These are phyloP conservation scores for Rhipidocladum racemiflorum DNA, from an alignment of 176 grass and related monocot species.

Conservation along the genomic window DNA sequence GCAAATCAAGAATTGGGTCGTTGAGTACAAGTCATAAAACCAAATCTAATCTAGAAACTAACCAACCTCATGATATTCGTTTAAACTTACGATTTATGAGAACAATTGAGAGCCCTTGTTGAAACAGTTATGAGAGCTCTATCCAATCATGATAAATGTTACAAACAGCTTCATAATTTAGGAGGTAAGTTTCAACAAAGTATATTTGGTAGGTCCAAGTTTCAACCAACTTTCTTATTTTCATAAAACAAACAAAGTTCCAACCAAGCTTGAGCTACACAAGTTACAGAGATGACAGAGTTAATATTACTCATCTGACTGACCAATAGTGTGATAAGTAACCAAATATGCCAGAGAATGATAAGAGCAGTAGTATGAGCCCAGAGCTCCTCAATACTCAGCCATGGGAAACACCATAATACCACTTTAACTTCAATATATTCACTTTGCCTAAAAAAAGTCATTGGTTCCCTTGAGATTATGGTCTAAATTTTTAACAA, in stretches of 20 bases:
- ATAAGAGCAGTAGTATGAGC: neutral
- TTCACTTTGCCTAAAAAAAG: neutral
- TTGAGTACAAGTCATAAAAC: slow-evolving; percentile 3
- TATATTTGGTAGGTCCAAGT: neutral
- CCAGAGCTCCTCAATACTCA: neutral
- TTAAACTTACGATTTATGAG: neutral
- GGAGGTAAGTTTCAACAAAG: neutral
- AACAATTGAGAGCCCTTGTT: neutral
- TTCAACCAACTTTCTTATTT: neutral
- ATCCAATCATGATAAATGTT: no score
- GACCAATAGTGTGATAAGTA: neutral
- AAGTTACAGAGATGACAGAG: neutral
- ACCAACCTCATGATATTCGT: neutral
- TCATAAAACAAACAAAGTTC: neutral
- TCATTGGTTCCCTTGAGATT: neutral
- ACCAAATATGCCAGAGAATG: neutral
- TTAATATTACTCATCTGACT: neutral
- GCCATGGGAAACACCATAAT: neutral
- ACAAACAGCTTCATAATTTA: no score
- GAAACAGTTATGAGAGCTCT: neutral
- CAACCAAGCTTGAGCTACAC: neutral
- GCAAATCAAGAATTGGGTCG: neutral
- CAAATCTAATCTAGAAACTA: neutral
- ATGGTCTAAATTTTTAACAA: neutral
- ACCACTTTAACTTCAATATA: neutral